Evolutionary conservation across 2,329 filamentous ascomycete genomes (phyloP).

Genomic region (Cordyceps cateniannulata): DNA sequence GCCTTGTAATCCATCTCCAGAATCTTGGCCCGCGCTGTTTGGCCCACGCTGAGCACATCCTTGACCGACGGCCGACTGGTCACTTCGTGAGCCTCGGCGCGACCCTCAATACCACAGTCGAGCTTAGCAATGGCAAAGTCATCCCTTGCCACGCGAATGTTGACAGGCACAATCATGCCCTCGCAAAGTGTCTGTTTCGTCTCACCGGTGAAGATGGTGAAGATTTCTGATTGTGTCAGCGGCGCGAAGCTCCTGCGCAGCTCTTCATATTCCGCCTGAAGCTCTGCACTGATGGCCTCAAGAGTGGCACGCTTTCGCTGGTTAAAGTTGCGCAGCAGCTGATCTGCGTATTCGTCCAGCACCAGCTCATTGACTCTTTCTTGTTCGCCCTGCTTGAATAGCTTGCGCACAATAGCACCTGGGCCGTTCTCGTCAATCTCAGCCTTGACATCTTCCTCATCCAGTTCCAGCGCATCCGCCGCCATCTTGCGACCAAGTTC

Average conservation of each 20-base stretch:
- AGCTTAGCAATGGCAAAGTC: conserved; percentile 91
- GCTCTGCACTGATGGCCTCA: conserved; percentile 90
- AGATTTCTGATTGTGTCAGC: conserved; percentile 71
- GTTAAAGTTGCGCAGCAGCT: conserved; percentile 86
- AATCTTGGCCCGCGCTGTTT: conserved; percentile 84
- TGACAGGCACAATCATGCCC: conserved; percentile 88
- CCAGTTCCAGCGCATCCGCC: conserved; percentile 89
- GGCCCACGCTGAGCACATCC: conserved; percentile 68
- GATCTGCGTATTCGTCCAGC: conserved; percentile 92
- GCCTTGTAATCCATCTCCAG: conserved; percentile 81
- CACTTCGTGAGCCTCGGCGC: conserved; percentile 76
- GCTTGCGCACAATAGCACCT: conserved; percentile 84
- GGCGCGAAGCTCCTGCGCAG: conserved; percentile 72
- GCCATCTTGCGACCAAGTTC: conserved; percentile 98
- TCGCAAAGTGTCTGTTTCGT: conserved; percentile 75
- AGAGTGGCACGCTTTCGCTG: conserved; percentile 93
- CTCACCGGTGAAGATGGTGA: conserved; percentile 95
- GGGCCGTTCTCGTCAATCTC: conserved; percentile 86
- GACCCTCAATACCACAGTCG: conserved; percentile 89
- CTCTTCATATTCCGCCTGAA: conserved; percentile 91
- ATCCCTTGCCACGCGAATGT: conserved; percentile 80
- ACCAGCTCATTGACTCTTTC: conserved; percentile 95
- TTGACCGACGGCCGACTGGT: conserved; percentile 66
- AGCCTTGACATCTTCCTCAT: conserved; percentile 95
- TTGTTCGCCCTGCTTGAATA: conserved; percentile 90